Base-by-base conservation (phyloP, 2,329 filamentous ascomycete genomes). In the Penicillium decumbens region DNA sequence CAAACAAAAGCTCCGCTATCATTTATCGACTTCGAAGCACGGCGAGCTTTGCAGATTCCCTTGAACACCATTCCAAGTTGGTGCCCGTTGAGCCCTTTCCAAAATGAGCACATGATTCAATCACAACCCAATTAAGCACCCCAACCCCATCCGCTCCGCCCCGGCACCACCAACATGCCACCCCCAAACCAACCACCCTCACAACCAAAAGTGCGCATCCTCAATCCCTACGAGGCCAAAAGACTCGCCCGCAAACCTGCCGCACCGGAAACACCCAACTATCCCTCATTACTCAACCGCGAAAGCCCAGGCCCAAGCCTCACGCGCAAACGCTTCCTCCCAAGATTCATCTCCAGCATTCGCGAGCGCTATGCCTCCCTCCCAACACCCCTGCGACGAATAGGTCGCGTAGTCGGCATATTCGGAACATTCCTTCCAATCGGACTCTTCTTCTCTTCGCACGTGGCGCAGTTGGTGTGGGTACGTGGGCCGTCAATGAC, bases 401-500 rank as follows among this genome's bases (percentile, higher is more conserved):
- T 61, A 32, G 50, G 62, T 29, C 63, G 66, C 39, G 49, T 58
- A 27, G 49, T 68, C 29, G 61, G 64, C 35, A 43, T 65, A 44
- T 43, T 67, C n/a, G 63, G 60, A 1, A 65, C 71, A 8, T 47
- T 70, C 13, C 44, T 70, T 13, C 70, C 73, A 1, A 70, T 74
- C 49, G 54, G 65, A 0, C 58, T 69, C 8, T 69, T 73, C 51
- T 61, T 75, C 57, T 64, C 65, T 23, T 67, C 72, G 49, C 66
- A 76, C 52, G 63, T 74, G 33, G 52, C 68, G 41, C 65, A 71
- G 29, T 56, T 73, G 24, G 71, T 73, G 63, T 69, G 67, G 62
- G 72, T 77, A 39, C 63, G 62, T 12, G 75, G 75, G 0, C 69
- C 70, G 4, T 89, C 85, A 18, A 93, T 93, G 88, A 85, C 85